These are phyloP conservation scores for Mortierella sp. DNA, from an alignment of 371 early-diverging fungal genomes.

Conservation along the genomic window DNA sequence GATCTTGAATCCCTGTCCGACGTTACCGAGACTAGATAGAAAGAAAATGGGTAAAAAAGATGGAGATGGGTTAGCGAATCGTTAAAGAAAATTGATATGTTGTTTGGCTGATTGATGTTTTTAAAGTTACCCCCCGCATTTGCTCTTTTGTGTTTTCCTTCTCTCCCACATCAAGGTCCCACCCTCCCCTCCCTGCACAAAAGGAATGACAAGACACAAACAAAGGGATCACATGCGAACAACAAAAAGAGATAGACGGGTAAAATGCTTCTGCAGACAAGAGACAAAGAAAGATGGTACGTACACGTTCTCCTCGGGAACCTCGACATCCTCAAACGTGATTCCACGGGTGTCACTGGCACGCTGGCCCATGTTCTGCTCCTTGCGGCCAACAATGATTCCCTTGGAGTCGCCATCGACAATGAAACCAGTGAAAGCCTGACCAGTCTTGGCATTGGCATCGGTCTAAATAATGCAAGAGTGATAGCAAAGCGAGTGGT, in stretches of 20 bases:
- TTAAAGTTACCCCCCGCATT: constrained; percentile 16
- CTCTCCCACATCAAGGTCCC: constrained; percentile 10
- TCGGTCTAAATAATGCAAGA: constrained; percentile 67
- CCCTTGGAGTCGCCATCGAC: constrained; percentile 95
- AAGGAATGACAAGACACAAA: constrained; percentile 13
- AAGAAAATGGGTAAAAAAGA: constrained; percentile 2
- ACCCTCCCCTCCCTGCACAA: neutral
- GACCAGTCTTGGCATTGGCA: constrained; percentile 82
- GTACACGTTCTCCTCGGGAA: constrained; percentile 89
- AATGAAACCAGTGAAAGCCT: constrained; percentile 97
- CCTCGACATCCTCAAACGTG: constrained; percentile 95
- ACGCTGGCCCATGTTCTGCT: constrained; percentile 98
- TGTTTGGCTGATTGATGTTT: neutral
- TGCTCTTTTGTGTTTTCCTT: neutral
- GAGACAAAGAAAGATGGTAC: constrained; percentile 18
- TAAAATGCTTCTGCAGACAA: neutral
- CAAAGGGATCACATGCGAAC: constrained; percentile 28
- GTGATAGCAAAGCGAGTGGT: neutral
- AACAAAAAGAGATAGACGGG: neutral
- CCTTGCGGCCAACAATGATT: constrained; percentile 93
- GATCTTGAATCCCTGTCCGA: constrained; percentile 94
- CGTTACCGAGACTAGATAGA: constrained; percentile 65
- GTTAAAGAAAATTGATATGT: neutral
- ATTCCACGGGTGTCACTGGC: constrained; percentile 96
- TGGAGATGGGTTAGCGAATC: neutral